Evolutionary conservation across 768 basidiomycete species (phyloP).

Genomic region (Gelatoporia subvermispora): DNA sequence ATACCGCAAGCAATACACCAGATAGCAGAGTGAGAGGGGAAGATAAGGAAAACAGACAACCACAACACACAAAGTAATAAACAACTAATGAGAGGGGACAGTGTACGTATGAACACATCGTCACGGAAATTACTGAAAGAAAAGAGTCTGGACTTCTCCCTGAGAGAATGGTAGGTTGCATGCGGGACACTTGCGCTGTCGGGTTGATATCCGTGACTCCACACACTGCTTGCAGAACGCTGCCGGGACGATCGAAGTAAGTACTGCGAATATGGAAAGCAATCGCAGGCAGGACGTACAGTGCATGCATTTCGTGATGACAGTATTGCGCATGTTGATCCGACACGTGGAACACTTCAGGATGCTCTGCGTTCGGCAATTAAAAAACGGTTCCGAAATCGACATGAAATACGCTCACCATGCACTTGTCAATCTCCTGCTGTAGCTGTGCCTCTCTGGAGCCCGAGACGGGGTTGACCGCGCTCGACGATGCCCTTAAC

Average conservation of each 20-base stretch:
- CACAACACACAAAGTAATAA: too few species aligned
- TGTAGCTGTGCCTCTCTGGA: constrained; percentile 34
- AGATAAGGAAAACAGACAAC: too few species aligned
- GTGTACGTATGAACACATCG: too few species aligned
- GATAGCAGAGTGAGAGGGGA: too few species aligned
- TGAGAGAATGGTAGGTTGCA: constrained; percentile 80
- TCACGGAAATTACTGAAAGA: constrained; percentile 41
- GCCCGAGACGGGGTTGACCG: constrained; percentile 23
- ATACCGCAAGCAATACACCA: too few species aligned
- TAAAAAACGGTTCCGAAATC: too few species aligned
- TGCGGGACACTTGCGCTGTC: constrained; percentile 92
- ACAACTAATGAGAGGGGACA: too few species aligned
- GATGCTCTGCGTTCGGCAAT: constrained; percentile 47
- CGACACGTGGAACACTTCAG: constrained; percentile 89
- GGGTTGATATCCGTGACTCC: constrained; percentile 80
- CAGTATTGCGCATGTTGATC: constrained; percentile 67
- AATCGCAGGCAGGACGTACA: constrained; percentile 48
- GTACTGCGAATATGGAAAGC: not conserved
- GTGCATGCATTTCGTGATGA: constrained; percentile 88
- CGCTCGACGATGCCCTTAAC: constrained; percentile 28
- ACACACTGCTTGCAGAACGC: constrained; percentile 85
- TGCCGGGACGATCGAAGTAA: constrained; percentile 21
- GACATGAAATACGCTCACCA: constrained; percentile 36
- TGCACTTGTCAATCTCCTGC: constrained; percentile 51
- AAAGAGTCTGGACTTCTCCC: constrained; percentile 72